A percentile compares a stretch with the other conserved stretches of the same genome.
These are phyloP conservation scores for Tylopilus sp. DNA, from an alignment of 768 basidiomycete genomes.

Conservation along the genomic window DNA sequence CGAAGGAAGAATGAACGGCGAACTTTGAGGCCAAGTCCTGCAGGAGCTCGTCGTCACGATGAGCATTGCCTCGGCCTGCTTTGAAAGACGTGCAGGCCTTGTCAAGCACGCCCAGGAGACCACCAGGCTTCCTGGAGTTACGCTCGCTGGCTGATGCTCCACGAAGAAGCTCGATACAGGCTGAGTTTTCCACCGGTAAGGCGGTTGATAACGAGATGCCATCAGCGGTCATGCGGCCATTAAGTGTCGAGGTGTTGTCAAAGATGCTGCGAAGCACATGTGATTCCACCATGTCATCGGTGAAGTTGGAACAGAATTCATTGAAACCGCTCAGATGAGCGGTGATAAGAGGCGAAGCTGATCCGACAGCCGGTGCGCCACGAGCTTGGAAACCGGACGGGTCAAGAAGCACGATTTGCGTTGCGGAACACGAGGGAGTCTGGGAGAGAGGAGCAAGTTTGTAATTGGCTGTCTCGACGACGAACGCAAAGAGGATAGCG, in stretches of 20 bases:
- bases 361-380: conserved; percentile 38
- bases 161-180: conserved; percentile 56
- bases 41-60: conserved; percentile 47
- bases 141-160: conserved; percentile 44
- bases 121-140: conserved; percentile 51
- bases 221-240: conserved; percentile 45
- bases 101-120: conserved; percentile 52
- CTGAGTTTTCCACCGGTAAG: conserved; percentile 51
- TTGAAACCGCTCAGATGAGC: conserved; percentile 56
- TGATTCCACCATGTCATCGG: conserved; percentile 57
- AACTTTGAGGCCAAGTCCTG: conserved; percentile 48
- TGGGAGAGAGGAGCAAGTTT: conserved; percentile 45
- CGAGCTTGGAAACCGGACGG: conserved; percentile 56
- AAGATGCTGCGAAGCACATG: conserved; percentile 51
- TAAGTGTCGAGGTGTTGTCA: conserved; percentile 46
- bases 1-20: conserved; percentile 50
- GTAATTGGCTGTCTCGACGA: conserved; percentile 63
- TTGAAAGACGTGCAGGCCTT: conserved; percentile 49
- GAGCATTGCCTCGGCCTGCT: conserved; percentile 47
- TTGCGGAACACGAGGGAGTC: conserved; percentile 36
- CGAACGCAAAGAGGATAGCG: conserved; percentile 59
- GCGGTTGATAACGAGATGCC: conserved; percentile 49
- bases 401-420: conserved; percentile 54
- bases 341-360: conserved; percentile 49
- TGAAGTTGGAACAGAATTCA: conserved; percentile 60